Evolutionary conservation across 805 yeast genomes (phyloP), one percentile per base, ranked within the genome.

Genomic region (Ogataea trehaloabstinens): DNA sequence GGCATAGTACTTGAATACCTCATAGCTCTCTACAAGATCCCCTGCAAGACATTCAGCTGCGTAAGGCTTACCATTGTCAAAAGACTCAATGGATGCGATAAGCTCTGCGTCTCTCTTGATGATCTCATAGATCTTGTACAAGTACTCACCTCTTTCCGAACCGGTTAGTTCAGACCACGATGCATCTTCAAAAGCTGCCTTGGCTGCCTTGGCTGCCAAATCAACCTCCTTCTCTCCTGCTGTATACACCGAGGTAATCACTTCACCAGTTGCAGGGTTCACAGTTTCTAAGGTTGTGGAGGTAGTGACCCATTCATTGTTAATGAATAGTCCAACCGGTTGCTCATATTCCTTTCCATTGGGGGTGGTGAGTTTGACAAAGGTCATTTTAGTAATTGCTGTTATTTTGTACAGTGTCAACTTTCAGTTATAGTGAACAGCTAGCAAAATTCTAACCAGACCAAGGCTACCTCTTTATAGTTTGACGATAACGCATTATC

Each of bases 141-240:
- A 61, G 25, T 66, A 71, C 37, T 62, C 71, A 35, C 78, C 76
- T 63, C 90, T 74, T 34, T 63, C 68, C 12, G 65, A 45, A 27
- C 88, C 78, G 16, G 73, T 68, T 3, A 70, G 49, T 24, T 63
- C 61, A 37, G 71, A 64, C 80, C 84, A 78, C 12, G 54, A 49
- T 3, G 61, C 60, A 15, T 58, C 44, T 27, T 63, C 61, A 59
- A 80, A 83, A 3, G 89, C 88, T 21, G 64, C 62, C 41, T 71
- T 70, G 13, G 90, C 89, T 13, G 81, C 78, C 18, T 74, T 68
- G 13, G 82, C 89, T 2, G 90, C 90, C 43, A 62, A 46, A 48
- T 83, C 83, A 25, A 84, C 78, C 51, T 83, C 85, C 34, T 69
- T 75, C 34, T 65, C 72, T 37, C 70, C 58, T 28, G 81, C 84